Evolutionary conservation across 306 rosid species (phyloP).

Genomic region (Quercus engelmannii): DNA sequence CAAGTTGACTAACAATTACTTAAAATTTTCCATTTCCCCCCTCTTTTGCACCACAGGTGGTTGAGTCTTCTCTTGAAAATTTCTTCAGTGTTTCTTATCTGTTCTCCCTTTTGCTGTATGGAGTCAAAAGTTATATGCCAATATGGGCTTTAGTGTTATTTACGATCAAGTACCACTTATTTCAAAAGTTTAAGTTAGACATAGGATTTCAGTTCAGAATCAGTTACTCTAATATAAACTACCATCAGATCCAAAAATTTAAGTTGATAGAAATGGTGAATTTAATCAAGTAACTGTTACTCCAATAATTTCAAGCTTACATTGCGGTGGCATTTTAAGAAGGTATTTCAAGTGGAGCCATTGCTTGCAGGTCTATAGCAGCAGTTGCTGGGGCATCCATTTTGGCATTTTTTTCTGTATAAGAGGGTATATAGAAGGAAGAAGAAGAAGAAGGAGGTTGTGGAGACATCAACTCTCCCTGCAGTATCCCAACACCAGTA

Average conservation of each 20-base stretch:
- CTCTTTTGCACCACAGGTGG: conserved; percentile 71
- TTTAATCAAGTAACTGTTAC: too few species aligned
- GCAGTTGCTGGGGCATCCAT: conserved; percentile 30
- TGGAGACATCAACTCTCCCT: conserved; percentile 32
- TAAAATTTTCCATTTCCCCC: conserved; percentile 6
- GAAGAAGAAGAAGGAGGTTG: neutral
- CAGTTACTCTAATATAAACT: too few species aligned
- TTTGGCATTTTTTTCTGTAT: conserved; percentile 37
- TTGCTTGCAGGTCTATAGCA: conserved; percentile 47
- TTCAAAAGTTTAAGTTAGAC: too few species aligned
- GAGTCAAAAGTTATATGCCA: neutral
- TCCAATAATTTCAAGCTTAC: conserved; percentile 18
- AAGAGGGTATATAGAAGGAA: too few species aligned
- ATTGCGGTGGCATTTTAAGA: conserved; percentile 30
- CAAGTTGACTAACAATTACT: conserved; percentile 18
- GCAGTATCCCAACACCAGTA: conserved; percentile 20
- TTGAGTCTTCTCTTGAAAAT: conserved; percentile 17
- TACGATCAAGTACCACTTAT: neutral
- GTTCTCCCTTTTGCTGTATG: neutral
- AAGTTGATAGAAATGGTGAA: too few species aligned
- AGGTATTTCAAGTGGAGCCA: conserved; percentile 50
- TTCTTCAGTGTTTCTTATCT: conserved; percentile 8
- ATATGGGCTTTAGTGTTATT: conserved; percentile 15
- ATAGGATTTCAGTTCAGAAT: too few species aligned
- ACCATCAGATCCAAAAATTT: too few species aligned